A percentile compares a stretch with the other conserved stretches of the same genome.
phyloP scores from a whole-genome alignment of 208 protist genomes.

The Angomonas deanei region DNA sequence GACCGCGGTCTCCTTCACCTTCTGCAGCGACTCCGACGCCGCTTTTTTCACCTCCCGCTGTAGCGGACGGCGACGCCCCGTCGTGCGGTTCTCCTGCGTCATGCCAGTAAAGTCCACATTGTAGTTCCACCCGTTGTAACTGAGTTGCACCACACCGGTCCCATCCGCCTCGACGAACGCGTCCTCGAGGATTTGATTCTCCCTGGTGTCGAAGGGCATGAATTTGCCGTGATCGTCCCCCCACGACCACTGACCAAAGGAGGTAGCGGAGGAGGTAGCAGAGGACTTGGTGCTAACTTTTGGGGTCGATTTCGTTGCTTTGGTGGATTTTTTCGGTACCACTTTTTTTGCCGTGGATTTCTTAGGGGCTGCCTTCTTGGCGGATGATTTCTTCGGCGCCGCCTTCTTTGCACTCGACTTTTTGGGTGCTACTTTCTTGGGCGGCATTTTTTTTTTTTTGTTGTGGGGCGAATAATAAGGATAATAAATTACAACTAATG shows the following conservation, averaged over 20 bases:
- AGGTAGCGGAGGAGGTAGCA: conserved; percentile 7
- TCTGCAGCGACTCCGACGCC: conserved; percentile 7
- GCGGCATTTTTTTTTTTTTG: too few relatives aligned
- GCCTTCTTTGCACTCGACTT: conserved; percentile 17
- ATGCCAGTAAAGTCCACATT: conserved; percentile 24
- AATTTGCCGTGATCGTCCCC: conserved; percentile 11
- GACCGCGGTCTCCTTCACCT: conserved; percentile 13
- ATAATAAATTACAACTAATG: too few relatives aligned
- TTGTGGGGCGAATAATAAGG: too few relatives aligned
- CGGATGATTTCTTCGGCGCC: conserved; percentile 15
- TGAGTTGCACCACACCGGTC: conserved; percentile 8
- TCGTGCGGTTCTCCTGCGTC: conserved; percentile 24
- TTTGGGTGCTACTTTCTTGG: conserved; percentile 24
- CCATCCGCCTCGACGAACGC: neutral
- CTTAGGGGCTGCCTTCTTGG: conserved; percentile 19
- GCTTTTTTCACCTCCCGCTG: conserved; percentile 10
- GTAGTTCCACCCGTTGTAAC: conserved; percentile 25
- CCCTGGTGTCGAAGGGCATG: conserved; percentile 4
- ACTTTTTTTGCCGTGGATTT: conserved; percentile 11
- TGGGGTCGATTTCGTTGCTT: conserved; percentile 7
- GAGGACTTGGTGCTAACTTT: conserved; percentile 1
- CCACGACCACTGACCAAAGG: conserved; percentile 20
- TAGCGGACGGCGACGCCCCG: conserved; percentile 8
- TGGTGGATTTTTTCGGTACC: conserved; percentile 4
- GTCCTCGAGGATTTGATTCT: conserved; percentile 17